Conservation (phyloP, 176 grass and related monocot genomes). For the Oryza rufipogon region DNA sequence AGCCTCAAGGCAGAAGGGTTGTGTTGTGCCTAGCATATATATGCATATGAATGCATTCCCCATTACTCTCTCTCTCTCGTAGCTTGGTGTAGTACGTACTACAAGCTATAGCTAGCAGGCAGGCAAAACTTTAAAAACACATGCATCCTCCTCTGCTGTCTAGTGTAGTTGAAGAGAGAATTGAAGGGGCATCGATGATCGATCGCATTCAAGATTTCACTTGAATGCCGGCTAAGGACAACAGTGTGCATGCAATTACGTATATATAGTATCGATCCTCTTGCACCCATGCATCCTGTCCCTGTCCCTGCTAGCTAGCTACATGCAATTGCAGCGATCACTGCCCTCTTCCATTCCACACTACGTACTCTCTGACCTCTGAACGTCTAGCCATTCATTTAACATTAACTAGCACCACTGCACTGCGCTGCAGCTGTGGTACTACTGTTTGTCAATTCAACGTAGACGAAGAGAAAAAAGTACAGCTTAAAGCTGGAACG, state of each 20-base stretch:
- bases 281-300: constrained; percentile 42
- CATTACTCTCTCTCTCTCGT: not conserved
- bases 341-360: constrained; percentile 19
- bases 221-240: constrained; percentile 51
- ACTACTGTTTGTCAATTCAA: constrained; percentile 24
- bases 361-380: constrained; percentile 3
- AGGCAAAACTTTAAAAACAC: constrained; percentile 50
- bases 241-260: constrained; percentile 42
- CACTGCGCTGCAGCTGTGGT: not conserved
- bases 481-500: constrained; percentile 17
- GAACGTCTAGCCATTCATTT: constrained; percentile 33
- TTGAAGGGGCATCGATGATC: constrained; percentile 49
- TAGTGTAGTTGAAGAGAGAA: constrained; percentile 42
- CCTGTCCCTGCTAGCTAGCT: not conserved
- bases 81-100: not conserved
- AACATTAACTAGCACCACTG: constrained; percentile 17
- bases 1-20: constrained; percentile 28
- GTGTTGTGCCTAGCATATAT: not conserved
- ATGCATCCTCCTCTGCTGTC: constrained; percentile 36
- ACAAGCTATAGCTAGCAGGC: constrained; percentile 11
- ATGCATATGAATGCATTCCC: constrained; percentile 6
- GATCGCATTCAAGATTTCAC: constrained; percentile 45
- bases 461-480: constrained; percentile 6
- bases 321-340: not conserved
- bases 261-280: not conserved